Percentiles rank a stretch among this genome's conserved stretches.
Conservation (phyloP, 176 grass and related monocot genomes). For the Alloteropsis semialata region DNA sequence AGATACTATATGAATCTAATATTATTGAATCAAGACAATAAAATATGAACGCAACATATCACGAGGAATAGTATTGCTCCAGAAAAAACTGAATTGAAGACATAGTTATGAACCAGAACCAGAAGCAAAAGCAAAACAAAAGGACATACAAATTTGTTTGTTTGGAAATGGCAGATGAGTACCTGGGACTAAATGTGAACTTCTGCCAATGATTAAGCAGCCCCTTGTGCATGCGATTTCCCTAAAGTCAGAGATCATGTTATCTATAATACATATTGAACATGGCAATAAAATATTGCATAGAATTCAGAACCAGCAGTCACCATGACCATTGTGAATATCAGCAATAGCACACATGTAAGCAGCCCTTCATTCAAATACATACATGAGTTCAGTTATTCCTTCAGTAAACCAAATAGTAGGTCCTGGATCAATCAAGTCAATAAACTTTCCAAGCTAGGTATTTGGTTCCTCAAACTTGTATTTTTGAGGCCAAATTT, state of each 20-base stretch:
- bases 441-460: neutral
- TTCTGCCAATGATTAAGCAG: conserved; percentile 96
- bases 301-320: conserved; percentile 12
- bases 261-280: conserved; percentile 17
- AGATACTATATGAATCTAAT: no score
- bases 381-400: neutral
- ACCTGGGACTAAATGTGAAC: conserved; percentile 98
- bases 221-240: conserved; percentile 92
- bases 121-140: neutral
- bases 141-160: neutral
- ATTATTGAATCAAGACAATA: neutral
- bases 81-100: neutral
- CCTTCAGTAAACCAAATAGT: neutral
- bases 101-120: conserved; percentile 4
- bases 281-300: conserved; percentile 13
- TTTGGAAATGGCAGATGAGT: conserved; percentile 17
- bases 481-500: neutral
- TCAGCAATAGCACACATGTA: neutral
- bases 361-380: neutral
- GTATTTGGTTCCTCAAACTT: neutral
- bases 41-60: neutral
- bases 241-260: conserved; percentile 50
- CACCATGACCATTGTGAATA: neutral
- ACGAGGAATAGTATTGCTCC: neutral
- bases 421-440: neutral